phyloP scores from a whole-genome alignment of 495 filamentous ascomycete genomes.

The Thozetella sp. region DNA sequence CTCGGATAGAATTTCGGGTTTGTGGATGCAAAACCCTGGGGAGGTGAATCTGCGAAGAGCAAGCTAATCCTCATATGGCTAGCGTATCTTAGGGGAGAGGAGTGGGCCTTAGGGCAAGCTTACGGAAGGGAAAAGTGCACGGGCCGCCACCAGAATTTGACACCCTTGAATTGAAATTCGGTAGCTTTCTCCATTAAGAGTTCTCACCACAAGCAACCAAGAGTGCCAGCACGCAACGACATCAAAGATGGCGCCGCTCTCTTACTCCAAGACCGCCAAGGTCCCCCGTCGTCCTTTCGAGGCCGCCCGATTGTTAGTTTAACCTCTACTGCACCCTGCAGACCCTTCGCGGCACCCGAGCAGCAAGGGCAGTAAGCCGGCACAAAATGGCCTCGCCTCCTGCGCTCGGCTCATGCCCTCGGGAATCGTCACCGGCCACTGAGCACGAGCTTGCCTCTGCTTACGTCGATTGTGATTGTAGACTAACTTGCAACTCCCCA shows the following conservation, averaged over 20 bases:
- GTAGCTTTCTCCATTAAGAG: constrained; percentile 22
- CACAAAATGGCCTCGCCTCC: neutral
- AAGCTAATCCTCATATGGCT: neutral
- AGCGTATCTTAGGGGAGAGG: neutral
- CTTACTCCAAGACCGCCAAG: constrained; percentile 99
- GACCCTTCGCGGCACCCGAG: constrained; percentile 28
- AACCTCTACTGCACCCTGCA: constrained; percentile 21
- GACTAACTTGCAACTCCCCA: constrained; percentile 54
- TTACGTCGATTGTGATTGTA: constrained; percentile 81
- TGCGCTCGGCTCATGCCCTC: constrained; percentile 19
- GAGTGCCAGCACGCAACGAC: constrained; percentile 40
- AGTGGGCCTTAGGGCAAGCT: constrained; percentile 28
- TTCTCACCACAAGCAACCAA: constrained; percentile 27
- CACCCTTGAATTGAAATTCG: constrained; percentile 4
- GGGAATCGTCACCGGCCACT: constrained; percentile 85
- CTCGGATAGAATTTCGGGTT: constrained; percentile 13
- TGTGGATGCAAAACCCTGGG: constrained; percentile 29
- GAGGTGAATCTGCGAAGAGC: constrained; percentile 19
- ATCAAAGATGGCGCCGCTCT: constrained; percentile 50
- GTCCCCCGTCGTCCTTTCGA: constrained; percentile 88
- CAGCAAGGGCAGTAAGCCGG: constrained; percentile 50
- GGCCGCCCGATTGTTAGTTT: constrained; percentile 91
- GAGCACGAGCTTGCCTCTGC: constrained; percentile 95
- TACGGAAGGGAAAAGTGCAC: constrained; percentile 15
- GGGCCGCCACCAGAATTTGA: constrained; percentile 35